Base-by-base conservation (phyloP, 2,329 filamentous ascomycete species). In the Pyrenochaeta sp. region DNA sequence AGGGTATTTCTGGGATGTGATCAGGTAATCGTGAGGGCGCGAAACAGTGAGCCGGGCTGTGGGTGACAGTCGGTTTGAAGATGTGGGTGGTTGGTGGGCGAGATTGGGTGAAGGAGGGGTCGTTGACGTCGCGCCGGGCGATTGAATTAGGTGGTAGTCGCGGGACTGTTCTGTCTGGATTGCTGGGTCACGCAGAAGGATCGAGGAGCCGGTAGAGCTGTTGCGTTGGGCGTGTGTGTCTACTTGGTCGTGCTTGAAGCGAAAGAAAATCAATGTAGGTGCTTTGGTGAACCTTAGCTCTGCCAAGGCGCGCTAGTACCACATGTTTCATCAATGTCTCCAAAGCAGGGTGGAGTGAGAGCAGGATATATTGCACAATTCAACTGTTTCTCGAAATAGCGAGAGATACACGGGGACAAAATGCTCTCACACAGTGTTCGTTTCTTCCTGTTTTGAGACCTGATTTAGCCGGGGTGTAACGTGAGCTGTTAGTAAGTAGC, bases 311-410 rank as follows among this genome's bases (percentile, higher is more conserved):
- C 56, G 54, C 56, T 59, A 59, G 30, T 31, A 36, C 54, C 29
- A 30, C 41, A 15, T 40, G 58, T 65, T 66, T 67, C 62, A 63
- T 40, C 23, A 27, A 15, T 23, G 43, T 45, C 31, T 37, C 43
- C 18, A 45, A 36, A 29, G 14, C 31, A 14, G 35, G 31, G n/a
- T 45, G 18, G 6, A 45, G 17, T 44, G 27, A 23, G n/a, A 31
- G 41, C 6, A 35, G 11, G 6, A n/a, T 18, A 15, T 15, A 3
- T 17, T 39, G 18, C 3, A 23, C 42, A 33, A 87, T 87, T 89
- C 9, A 9, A 27, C 9, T 27, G 23, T 9, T 5, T 27, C 9
- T 27, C 9, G 23, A 27, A n/a, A n/a, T n/a, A n/a, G n/a, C n/a
- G n/a, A n/a, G n/a, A n/a, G n/a, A n/a, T n/a, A n/a, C n/a, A n/a